These are phyloP conservation scores for Boletales sp. DNA, from an alignment of 768 basidiomycete species.

Conservation along the genomic window DNA sequence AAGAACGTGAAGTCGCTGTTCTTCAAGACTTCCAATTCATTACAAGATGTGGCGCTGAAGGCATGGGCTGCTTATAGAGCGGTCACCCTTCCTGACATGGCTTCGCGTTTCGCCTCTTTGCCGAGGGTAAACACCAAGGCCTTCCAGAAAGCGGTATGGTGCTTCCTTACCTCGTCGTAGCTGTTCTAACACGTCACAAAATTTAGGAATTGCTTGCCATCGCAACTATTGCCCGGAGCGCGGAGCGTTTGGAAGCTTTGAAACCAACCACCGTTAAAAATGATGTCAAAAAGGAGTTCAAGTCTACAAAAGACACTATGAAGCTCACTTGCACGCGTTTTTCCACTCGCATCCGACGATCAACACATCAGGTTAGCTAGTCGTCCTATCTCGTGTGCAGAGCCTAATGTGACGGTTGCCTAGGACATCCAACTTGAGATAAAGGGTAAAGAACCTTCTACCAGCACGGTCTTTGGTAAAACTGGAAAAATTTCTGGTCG, in stretches of 20 bases:
- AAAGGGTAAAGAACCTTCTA: neutral
- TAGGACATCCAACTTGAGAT: slow-evolving; percentile 22
- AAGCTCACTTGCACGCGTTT: slow-evolving; percentile 39
- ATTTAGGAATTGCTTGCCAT: slow-evolving; percentile 42
- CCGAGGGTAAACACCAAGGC: slow-evolving; percentile 23
- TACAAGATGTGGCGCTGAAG: slow-evolving; percentile 31
- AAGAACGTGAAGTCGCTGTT: slow-evolving; percentile 30
- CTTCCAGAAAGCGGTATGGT: slow-evolving; percentile 29
- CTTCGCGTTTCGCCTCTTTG: slow-evolving; percentile 9
- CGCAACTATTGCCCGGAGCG: slow-evolving; percentile 43
- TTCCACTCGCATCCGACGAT: slow-evolving; percentile 39
- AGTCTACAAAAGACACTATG: slow-evolving; percentile 27
- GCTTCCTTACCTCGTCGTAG: neutral
- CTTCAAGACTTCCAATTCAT: slow-evolving; percentile 9
- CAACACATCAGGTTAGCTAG: slow-evolving; percentile 37
- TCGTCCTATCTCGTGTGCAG: neutral
- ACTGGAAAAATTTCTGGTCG: slow-evolving; percentile 35
- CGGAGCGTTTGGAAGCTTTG: slow-evolving; percentile 43
- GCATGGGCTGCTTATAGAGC: slow-evolving; percentile 46
- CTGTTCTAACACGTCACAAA: neutral
- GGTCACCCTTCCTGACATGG: slow-evolving; percentile 23
- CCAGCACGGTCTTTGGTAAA: slow-evolving; percentile 14
- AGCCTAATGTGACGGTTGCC: neutral
- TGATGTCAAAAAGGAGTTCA: slow-evolving; percentile 32
- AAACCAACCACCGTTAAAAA: slow-evolving; percentile 47